Conservation (phyloP, 2,329 filamentous ascomycete species). For the Cladosporium sp. region DNA sequence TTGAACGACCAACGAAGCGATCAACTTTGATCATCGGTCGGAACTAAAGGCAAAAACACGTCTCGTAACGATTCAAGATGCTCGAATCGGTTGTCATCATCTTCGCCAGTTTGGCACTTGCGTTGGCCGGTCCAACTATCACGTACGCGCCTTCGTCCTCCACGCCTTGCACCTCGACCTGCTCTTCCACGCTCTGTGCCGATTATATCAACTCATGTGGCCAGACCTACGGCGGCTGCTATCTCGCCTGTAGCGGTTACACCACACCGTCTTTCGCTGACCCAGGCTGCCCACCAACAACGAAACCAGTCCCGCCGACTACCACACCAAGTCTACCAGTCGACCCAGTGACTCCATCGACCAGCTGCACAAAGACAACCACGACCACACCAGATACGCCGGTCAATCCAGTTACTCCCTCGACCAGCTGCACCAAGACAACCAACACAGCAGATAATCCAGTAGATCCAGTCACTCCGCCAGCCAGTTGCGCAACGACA, state of each 20-base stretch:
- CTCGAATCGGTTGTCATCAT: background rate
- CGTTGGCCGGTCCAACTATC: background rate
- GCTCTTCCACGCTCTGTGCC: slow-evolving; percentile 16
- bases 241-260: slow-evolving; percentile 11
- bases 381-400: background rate
- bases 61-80: background rate
- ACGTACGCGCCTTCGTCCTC: background rate
- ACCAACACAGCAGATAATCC: background rate
- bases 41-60: background rate
- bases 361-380: background rate
- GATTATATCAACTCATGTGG: slow-evolving; percentile 17
- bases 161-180: background rate
- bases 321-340: background rate
- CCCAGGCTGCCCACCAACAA: slow-evolving; percentile 11
- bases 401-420: background rate
- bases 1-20: too few relatives aligned
- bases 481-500: background rate
- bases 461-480: background rate
- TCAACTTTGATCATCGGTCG: background rate
- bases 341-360: background rate
- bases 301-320: background rate
- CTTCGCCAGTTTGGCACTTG: background rate
- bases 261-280: slow-evolving; percentile 12
- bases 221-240: slow-evolving; percentile 16
- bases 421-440: background rate